phyloP scores from a whole-genome alignment of 1,284 basidiomycete species.

The Cryptococcus wingfieldii region DNA sequence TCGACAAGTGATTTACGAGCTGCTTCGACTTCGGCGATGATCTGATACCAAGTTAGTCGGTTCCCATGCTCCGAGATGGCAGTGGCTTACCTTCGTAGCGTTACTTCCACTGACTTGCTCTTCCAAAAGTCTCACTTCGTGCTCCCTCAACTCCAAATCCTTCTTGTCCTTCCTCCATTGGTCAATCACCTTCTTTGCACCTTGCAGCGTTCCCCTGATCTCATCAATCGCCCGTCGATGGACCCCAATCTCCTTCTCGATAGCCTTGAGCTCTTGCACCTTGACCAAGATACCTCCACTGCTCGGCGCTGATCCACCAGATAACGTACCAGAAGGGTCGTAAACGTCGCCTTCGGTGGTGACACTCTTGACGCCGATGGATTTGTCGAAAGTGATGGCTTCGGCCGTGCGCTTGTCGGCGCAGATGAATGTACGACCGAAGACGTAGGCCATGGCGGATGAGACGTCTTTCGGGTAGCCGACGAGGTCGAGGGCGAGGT shows the following conservation, averaged over 20 bases:
- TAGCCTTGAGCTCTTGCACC: constrained; percentile 73
- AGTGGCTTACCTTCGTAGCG: constrained; percentile 67
- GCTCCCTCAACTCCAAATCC: constrained; percentile 82
- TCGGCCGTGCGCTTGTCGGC: constrained; percentile 85
- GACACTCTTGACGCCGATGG: constrained; percentile 73
- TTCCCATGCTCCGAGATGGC: not conserved
- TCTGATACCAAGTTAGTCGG: constrained; percentile 51
- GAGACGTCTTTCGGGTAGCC: constrained; percentile 80
- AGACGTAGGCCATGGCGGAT: constrained; percentile 89
- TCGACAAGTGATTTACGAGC: constrained; percentile 65
- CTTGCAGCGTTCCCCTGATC: constrained; percentile 61
- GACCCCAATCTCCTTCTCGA: constrained; percentile 59
- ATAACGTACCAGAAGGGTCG: constrained; percentile 90
- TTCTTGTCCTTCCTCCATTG: constrained; percentile 64
- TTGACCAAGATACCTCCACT: constrained; percentile 72
- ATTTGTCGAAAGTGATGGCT: constrained; percentile 76
- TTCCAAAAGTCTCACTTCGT: constrained; percentile 77
- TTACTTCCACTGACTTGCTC: constrained; percentile 85
- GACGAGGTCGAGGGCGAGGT: constrained; percentile 80
- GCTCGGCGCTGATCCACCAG: constrained; percentile 81
- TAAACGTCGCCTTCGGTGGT: constrained; percentile 95
- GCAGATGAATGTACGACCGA: constrained; percentile 89
- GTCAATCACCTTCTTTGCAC: constrained; percentile 59
- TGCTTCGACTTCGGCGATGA: constrained; percentile 73
- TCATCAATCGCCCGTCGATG: constrained; percentile 56